Base-by-base conservation (phyloP, 2,329 filamentous ascomycete species). In the Sarocladium brachiariae region DNA sequence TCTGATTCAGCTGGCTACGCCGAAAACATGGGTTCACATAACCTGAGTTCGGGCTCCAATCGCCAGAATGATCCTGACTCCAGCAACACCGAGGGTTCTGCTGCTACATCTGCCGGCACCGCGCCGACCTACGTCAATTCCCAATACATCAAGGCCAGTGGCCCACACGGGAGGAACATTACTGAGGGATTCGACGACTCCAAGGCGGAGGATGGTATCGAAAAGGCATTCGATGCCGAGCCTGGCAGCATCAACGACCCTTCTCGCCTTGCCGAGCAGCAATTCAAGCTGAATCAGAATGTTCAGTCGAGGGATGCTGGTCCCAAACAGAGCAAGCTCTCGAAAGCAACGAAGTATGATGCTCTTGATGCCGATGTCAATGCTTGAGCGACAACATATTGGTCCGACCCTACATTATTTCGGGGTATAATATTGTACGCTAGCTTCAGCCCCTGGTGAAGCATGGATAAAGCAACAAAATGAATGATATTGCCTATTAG, bases 181-280 rank as follows among this genome's bases (percentile, higher is more conserved):
- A 63, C 69, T 30, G 68, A 72, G 49, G 58, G 62, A 8, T 65
- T 70, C 25, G 65, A 65, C 46, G 51, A 63, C 4, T 56, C 59
- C 8, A 60, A 62, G 47, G 60, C 61, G 3, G 53, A 65, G 49
- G 67, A 72, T 52, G 69, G 64, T 4, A 51, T 66, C 33, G 60
- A 66, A 59, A 69, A 66, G 53, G 65, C 69, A 2, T 62, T 74
- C 53, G 60, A 64, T 50, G 57, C 67, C 3, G 69, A 76, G 56
- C 69, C 71, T 53, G 76, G 75, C 2, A 70, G 67, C 5, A 63
- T 69, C 57, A 61, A 75, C 52, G 76, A 79, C 56, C 76, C 76
- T 3, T 66, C 68, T 48, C 58, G 70, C 8, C 52, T 67, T 34
- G 74, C 75, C 4, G 75, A 76, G 61, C 55, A 63, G 35, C 68